These are phyloP conservation scores for Rhizophora mangle DNA, from an alignment of 345 rosid species.

Conservation along the genomic window DNA sequence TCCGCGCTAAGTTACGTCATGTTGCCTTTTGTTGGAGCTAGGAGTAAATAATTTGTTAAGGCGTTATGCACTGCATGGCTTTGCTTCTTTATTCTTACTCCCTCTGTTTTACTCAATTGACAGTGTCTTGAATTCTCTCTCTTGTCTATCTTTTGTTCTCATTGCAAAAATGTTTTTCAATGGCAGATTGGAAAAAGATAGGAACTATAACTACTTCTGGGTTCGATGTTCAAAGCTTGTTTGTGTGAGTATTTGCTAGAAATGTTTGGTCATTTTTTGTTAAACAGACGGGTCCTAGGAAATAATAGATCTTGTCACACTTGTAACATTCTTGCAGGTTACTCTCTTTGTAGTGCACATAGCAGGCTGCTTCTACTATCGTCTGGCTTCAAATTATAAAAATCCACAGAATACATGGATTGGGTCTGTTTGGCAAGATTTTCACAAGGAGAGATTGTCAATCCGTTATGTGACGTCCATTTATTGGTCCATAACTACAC, in stretches of 20 bases:
- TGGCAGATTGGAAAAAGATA: conserved; percentile 80
- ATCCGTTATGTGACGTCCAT: conserved; percentile 57
- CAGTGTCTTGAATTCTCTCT: background rate
- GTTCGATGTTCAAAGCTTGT: conserved; percentile 65
- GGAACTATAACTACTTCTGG: conserved; percentile 61
- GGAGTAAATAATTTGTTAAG: background rate
- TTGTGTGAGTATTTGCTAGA: conserved; percentile 46
- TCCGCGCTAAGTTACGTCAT: too few species aligned
- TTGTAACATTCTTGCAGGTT: conserved; percentile 42
- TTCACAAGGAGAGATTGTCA: conserved; percentile 22
- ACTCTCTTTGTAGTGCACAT: conserved; percentile 69
- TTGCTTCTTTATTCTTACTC: too few species aligned
- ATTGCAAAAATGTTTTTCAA: background rate
- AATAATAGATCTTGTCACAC: background rate
- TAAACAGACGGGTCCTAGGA: background rate
- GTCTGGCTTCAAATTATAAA: conserved; percentile 43
- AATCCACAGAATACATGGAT: conserved; percentile 62
- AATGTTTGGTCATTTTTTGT: background rate
- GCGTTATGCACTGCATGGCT: background rate
- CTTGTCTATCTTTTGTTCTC: background rate
- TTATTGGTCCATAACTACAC: conserved; percentile 84
- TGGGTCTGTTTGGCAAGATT: conserved; percentile 43
- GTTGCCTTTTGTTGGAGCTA: background rate
- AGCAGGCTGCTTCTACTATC: conserved; percentile 71
- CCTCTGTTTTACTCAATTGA: background rate